phyloP scores from a whole-genome alignment of 129 eudicot genomes.

The Centella asiatica region DNA sequence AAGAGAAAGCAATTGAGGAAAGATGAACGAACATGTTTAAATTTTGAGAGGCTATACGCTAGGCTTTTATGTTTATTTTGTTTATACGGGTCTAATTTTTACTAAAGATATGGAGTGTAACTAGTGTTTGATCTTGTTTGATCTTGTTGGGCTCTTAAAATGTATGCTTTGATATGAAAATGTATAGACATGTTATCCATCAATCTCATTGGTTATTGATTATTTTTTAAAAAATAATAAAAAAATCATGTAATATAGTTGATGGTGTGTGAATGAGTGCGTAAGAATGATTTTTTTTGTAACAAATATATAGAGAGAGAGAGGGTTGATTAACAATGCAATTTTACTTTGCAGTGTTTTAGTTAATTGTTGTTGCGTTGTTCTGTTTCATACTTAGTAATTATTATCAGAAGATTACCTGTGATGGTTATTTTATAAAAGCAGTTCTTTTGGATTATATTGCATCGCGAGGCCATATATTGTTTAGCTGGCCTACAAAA shows the following conservation, averaged over 20 bases:
- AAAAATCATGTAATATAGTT: not conserved
- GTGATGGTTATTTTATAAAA: too few species aligned
- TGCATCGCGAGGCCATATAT: too few species aligned
- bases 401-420: too few species aligned
- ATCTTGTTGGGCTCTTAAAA: not conserved
- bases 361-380: not conserved
- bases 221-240: not conserved
- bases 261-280: not conserved
- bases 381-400: not conserved
- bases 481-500: too few species aligned
- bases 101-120: not conserved
- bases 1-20: slow-evolving; percentile 21
- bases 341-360: not conserved
- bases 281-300: too few species aligned
- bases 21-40: not conserved
- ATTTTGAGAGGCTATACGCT: not conserved
- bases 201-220: too few species aligned
- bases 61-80: not conserved
- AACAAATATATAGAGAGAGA: too few species aligned
- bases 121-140: too few species aligned
- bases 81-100: not conserved
- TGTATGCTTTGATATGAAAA: not conserved
- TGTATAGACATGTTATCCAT: too few species aligned
- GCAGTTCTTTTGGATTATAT: too few species aligned
- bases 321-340: not conserved